These are phyloP conservation scores for Pulveroboletus sp. DNA, from an alignment of 768 basidiomycete species.

Conservation along the genomic window DNA sequence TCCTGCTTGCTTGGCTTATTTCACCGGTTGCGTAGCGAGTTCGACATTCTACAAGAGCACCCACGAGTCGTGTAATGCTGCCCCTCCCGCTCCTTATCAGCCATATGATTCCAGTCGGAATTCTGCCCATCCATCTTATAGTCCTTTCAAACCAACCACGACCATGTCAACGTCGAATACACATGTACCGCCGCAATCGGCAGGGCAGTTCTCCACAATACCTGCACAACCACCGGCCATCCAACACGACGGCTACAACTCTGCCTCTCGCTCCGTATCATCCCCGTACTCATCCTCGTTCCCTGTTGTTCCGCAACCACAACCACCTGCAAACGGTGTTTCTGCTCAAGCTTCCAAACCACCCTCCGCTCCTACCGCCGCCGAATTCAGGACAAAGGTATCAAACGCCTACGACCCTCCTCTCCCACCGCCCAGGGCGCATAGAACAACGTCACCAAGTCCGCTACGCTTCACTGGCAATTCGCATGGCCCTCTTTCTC, in stretches of 20 bases:
- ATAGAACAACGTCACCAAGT: conserved; percentile 23
- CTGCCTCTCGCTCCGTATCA: conserved; percentile 21
- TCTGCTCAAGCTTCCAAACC: conserved; percentile 27
- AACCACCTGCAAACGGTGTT: conserved; percentile 17
- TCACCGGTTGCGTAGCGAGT: conserved; percentile 8
- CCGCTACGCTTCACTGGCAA: conserved; percentile 21
- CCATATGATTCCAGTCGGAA: conserved; percentile 12
- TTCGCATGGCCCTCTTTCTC: conserved; percentile 11
- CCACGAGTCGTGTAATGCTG: conserved; percentile 23
- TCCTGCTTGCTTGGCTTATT: conserved; percentile 1
- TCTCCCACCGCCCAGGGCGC: conserved; percentile 46
- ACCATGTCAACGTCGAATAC: conserved; percentile 16
- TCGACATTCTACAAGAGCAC: conserved; percentile 10
- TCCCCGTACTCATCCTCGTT: conserved; percentile 22
- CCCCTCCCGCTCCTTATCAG: conserved; percentile 15
- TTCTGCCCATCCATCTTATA: conserved; percentile 22
- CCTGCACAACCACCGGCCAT: conserved; percentile 20
- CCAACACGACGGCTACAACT: conserved; percentile 33
- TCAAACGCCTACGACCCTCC: conserved; percentile 77
- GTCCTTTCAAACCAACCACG: conserved; percentile 35
- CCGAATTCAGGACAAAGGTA: conserved; percentile 58
- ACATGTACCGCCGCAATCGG: conserved; percentile 17
- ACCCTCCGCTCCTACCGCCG: conserved; percentile 36
- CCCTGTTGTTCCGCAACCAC: conserved; percentile 9
- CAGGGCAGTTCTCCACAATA: conserved; percentile 6